These are phyloP conservation scores for Strobilomyces echinocephalus DNA, from an alignment of 768 basidiomycete species.

Conservation along the genomic window DNA sequence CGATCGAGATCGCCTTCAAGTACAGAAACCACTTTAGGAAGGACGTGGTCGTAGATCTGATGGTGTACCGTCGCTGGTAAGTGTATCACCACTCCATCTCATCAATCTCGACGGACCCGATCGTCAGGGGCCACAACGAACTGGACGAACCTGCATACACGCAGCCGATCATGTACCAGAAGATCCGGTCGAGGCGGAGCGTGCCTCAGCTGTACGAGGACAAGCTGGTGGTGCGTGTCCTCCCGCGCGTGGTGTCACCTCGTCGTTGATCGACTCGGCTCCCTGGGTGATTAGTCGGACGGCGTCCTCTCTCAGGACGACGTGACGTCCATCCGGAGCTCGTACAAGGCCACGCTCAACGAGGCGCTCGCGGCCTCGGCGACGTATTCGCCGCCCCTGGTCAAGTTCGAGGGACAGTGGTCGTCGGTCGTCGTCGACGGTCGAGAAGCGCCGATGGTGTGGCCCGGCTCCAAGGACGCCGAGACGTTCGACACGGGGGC, in stretches of 20 bases:
- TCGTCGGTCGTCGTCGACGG: conserved; percentile 14
- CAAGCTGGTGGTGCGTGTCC: conserved; percentile 57
- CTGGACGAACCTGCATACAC: conserved; percentile 85
- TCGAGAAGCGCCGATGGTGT: conserved; percentile 33
- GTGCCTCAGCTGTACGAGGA: conserved; percentile 82
- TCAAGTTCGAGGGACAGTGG: conserved; percentile 72
- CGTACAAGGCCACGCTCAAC: conserved; percentile 63
- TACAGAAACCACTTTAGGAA: conserved; percentile 86
- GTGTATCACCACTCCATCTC: conserved; percentile 11
- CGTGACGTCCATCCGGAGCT: conserved; percentile 46
- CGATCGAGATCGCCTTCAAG: conserved; percentile 83
- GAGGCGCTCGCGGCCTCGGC: conserved; percentile 49
- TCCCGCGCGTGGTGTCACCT: background rate
- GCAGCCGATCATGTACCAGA: conserved; percentile 86
- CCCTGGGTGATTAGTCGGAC: conserved; percentile 16
- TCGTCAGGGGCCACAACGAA: conserved; percentile 77
- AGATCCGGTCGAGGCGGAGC: conserved; percentile 70
- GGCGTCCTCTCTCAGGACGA: conserved; percentile 45
- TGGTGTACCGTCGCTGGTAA: conserved; percentile 83
- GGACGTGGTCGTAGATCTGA: conserved; percentile 84
- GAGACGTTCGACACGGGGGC: conserved; percentile 68
- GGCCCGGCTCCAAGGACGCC: conserved; percentile 57
- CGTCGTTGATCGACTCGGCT: background rate
- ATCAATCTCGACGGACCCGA: background rate
- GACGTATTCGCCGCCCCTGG: conserved; percentile 43